Percentiles rank a stretch among this genome's conserved stretches.
phyloP scores from a whole-genome alignment of 768 basidiomycete species.

The Leccinum sublutescens region DNA sequence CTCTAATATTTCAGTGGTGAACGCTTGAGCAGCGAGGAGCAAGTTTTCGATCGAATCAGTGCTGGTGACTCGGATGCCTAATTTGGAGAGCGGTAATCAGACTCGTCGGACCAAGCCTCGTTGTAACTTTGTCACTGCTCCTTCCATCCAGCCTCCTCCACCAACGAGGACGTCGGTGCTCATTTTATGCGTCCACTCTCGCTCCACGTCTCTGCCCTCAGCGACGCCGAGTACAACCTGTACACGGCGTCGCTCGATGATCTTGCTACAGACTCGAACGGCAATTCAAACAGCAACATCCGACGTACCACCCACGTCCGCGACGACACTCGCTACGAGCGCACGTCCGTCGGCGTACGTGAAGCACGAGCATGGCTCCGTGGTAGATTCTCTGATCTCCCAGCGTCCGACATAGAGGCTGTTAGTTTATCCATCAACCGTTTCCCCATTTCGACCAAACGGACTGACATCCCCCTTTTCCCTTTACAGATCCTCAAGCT shows the following conservation, averaged over 20 bases:
- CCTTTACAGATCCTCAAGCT: conserved; percentile 57
- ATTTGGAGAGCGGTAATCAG: too few relatives aligned
- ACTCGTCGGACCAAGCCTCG: background rate
- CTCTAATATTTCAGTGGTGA: too few relatives aligned
- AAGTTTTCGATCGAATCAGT: too few relatives aligned
- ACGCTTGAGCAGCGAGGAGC: too few relatives aligned
- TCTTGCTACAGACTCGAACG: conserved; percentile 39
- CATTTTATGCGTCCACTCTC: conserved; percentile 56
- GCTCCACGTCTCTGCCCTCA: conserved; percentile 75
- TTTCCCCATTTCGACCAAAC: background rate
- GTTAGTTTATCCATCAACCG: conserved; percentile 39
- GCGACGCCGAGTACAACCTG: conserved; percentile 64
- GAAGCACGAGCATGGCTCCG: conserved; percentile 76
- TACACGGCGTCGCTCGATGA: conserved; percentile 64
- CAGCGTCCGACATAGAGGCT: conserved; percentile 53
- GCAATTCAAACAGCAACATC: conserved; percentile 6
- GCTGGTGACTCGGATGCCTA: too few relatives aligned
- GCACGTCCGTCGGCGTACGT: conserved; percentile 51
- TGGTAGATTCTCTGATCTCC: conserved; percentile 61
- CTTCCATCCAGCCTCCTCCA: background rate
- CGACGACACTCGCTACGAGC: conserved; percentile 54
- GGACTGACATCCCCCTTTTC: background rate
- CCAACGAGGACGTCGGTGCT: conserved; percentile 1
- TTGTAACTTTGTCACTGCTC: background rate
- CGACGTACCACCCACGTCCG: conserved; percentile 8